Conservation (phyloP, 495 filamentous ascomycete genomes). For the Aspergillus asperescens region DNA sequence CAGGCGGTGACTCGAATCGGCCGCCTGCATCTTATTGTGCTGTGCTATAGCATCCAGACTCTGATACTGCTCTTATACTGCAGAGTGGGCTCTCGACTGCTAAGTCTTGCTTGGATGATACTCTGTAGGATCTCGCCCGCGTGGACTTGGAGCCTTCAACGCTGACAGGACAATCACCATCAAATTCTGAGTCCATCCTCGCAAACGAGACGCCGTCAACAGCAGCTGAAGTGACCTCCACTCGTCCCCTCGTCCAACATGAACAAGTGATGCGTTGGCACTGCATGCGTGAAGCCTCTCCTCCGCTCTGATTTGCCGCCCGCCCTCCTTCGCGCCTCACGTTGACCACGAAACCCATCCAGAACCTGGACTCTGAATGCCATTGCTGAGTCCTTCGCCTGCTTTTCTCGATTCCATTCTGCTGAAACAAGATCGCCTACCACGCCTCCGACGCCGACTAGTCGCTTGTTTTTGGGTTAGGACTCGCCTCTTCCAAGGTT, state of each 20-base stretch:
- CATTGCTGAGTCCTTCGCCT: too few relatives aligned
- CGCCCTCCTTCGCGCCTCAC: conserved; percentile 19
- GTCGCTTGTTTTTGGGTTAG: neutral
- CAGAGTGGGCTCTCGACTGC: neutral
- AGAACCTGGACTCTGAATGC: neutral
- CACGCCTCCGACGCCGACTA: neutral
- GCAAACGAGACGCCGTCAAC: too few relatives aligned
- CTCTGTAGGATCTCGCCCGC: too few relatives aligned
- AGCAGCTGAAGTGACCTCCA: conserved; percentile 5
- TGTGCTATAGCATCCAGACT: neutral
- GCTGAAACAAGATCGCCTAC: conserved; percentile 3
- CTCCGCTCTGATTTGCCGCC: conserved; percentile 28
- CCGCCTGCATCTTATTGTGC: conserved; percentile 13
- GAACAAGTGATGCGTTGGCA: conserved; percentile 23
- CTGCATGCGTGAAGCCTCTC: conserved; percentile 32
- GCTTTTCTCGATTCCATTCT: neutral
- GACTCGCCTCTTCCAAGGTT: neutral
- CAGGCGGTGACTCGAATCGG: conserved; percentile 26
- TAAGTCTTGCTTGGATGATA: too few relatives aligned
- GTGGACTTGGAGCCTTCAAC: too few relatives aligned
- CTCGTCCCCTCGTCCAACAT: neutral
- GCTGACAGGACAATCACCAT: too few relatives aligned
- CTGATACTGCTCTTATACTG: neutral
- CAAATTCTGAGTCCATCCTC: too few relatives aligned
- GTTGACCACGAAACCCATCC: neutral